Evolutionary conservation across 73 alveolate species (phyloP).

Genomic region (Blepharisma stoltei): DNA sequence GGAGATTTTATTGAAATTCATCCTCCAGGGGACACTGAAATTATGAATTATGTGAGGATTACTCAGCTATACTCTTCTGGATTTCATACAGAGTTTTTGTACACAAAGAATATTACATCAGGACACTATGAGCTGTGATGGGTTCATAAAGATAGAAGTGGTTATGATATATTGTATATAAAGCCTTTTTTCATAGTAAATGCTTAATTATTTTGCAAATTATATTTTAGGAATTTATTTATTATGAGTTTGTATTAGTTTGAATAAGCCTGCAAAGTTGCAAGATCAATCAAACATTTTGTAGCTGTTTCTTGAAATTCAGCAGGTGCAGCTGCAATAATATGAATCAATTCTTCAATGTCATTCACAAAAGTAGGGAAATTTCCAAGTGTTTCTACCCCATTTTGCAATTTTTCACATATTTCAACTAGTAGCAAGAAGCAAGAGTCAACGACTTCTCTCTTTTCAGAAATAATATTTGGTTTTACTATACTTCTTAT

Average conservation of each 20-base stretch:
- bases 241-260: too few species aligned
- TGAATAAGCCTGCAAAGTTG: too few species aligned
- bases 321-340: too few species aligned
- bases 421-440: neutral
- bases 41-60: conserved; percentile 35
- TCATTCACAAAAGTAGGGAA: too few species aligned
- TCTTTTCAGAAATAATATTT: neutral
- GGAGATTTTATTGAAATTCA: conserved; percentile 72
- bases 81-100: conserved; percentile 54
- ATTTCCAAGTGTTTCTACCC: too few species aligned
- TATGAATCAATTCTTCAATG: too few species aligned
- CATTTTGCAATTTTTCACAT: neutral
- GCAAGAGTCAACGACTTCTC: neutral
- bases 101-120: conserved; percentile 55
- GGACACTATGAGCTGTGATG: conserved; percentile 71
- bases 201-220: conserved; percentile 6
- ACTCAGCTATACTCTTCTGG: conserved; percentile 42
- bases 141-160: conserved; percentile 55
- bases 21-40: conserved; percentile 39
- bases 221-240: too few species aligned
- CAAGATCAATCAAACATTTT: too few species aligned
- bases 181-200: conserved; percentile 54
- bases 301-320: too few species aligned
- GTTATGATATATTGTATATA: conserved; percentile 54
- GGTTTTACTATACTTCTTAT: neutral